Base-by-base conservation (phyloP, 306 rosid species). In the Fragaria ananassa region DNA sequence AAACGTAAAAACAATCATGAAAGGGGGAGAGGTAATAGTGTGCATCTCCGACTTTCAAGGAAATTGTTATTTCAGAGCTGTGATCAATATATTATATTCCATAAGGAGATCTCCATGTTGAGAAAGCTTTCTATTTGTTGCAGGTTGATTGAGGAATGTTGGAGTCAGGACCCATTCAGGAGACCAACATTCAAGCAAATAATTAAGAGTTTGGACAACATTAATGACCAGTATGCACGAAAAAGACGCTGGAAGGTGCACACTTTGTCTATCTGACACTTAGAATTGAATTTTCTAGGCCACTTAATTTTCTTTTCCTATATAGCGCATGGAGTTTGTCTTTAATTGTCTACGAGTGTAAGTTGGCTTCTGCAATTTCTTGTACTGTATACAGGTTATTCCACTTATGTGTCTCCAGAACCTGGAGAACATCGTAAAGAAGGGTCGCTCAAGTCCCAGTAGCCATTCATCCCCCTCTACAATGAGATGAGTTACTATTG, bases 151-250 rank as follows among this genome's bases (percentile, higher is more conserved):
- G 89, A 80, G 79, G 95, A 89, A 68, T 90, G 97, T 81, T 94
- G 98, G 97, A 79, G 86, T 76, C 86, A 92, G 75, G 86, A 82
- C 53, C 98, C 98, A 37, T 82, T 86, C 8, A 82, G 73, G 81
- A 85, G 98, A 83, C 97, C 98, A 80, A 85, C 93, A 23, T 94
- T 94, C 86, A 84, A 85, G 66, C 88, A 87, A 85, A 90, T 94
- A 74, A 92, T 94, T 69, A 68, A 61, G 41, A 87, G 83, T 78
- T 89, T 94, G 83, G 92, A 92, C 73, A 77, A 89, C 87, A 92
- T 87, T 60, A 67, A 86, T 84, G 68, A 76, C 85, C 83, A 86
- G 57, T 45, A 89, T 69, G 86, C 86, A 76, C 91, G 80, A 45
- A 84, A 79, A 81, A 74, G 89, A 78, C 86, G 80, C 68, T 92